A percentile compares a stretch with the other conserved stretches of the same genome.
phyloP scores from a whole-genome alignment of 1,139 yeast species.

The Geotrichum citri-aurantii region DNA sequence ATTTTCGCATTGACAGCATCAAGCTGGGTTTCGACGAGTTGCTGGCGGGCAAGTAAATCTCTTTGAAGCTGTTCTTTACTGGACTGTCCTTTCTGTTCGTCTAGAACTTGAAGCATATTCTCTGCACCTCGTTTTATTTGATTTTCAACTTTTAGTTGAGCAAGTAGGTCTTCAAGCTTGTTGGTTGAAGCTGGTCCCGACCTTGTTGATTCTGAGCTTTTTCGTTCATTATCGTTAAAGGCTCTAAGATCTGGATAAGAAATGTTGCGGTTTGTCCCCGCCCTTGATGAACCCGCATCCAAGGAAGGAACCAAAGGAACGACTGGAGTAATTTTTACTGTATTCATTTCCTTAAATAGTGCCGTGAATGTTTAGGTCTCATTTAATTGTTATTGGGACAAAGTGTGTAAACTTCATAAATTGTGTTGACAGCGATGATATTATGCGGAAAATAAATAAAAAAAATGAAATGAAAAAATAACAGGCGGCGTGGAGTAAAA shows the following conservation, averaged over 20 bases:
- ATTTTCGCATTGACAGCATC: constrained; percentile 38
- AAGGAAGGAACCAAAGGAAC: neutral
- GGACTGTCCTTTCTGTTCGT: constrained; percentile 16
- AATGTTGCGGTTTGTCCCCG: constrained; percentile 8
- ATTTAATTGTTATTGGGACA: neutral
- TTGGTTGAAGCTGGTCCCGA: constrained; percentile 9
- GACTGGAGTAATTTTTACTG: constrained; percentile 1
- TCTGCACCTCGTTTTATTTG: constrained; percentile 41
- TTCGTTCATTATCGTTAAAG: constrained; percentile 4
- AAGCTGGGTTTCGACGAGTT: constrained; percentile 36
- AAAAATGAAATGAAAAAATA: too few species aligned
- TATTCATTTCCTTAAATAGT: constrained; percentile 1
- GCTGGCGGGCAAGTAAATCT: constrained; percentile 28
- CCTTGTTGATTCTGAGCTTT: constrained; percentile 15
- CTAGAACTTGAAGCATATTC: constrained; percentile 36
- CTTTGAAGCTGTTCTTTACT: constrained; percentile 19
- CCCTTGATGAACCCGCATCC: constrained; percentile 1
- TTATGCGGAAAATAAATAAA: too few species aligned
- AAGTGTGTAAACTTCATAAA: neutral
- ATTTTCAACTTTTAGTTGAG: constrained; percentile 38
- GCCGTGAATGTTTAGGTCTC: neutral
- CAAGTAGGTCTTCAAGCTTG: constrained; percentile 31
- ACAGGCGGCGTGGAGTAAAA: too few species aligned
- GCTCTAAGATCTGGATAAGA: constrained; percentile 14
- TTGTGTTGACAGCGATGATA: neutral